Evolutionary conservation across 805 yeast genomes (phyloP).

Genomic region (Candida nonsorbophila): DNA sequence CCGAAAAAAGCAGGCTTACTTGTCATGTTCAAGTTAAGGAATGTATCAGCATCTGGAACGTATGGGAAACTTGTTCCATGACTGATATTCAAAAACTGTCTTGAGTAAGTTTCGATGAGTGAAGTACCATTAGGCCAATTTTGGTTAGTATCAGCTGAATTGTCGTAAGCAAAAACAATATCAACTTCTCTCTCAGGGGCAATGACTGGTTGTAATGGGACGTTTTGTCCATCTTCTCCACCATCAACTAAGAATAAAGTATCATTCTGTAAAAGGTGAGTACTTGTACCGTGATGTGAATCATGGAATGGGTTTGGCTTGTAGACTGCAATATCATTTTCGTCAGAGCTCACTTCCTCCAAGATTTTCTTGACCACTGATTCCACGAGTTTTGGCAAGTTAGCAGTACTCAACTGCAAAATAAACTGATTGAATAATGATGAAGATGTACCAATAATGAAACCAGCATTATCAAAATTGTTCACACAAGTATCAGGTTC

Average conservation of each 20-base stretch:
- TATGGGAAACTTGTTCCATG: conserved; percentile 68
- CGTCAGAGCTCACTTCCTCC: conserved; percentile 36
- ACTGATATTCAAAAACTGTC: conserved; percentile 40
- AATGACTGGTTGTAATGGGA: conserved; percentile 35
- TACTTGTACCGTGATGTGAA: conserved; percentile 22
- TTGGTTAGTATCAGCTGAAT: conserved; percentile 26
- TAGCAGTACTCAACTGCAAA: conserved; percentile 45
- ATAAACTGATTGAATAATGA: conserved; percentile 69
- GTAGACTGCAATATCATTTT: conserved; percentile 66
- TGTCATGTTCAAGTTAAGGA: conserved; percentile 55
- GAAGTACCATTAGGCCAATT: conserved; percentile 37
- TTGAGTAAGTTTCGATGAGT: conserved; percentile 23
- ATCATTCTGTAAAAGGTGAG: conserved; percentile 13
- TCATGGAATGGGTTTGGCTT: conserved; percentile 61
- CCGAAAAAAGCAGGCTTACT: conserved; percentile 79
- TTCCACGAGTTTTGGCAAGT: conserved; percentile 16
- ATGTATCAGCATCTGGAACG: conserved; percentile 67
- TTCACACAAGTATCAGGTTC: conserved; percentile 51
- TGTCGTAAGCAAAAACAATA: conserved; percentile 33
- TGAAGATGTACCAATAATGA: conserved; percentile 77
- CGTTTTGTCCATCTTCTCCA: conserved; percentile 36
- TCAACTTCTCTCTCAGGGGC: conserved; percentile 28
- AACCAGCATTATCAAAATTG: conserved; percentile 81
- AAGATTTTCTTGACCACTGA: conserved; percentile 18
- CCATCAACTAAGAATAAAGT: conserved; percentile 34